Evolutionary conservation across 768 basidiomycete species (phyloP), one percentile per base, ranked within the genome.

Genomic region (Mycena metata): DNA sequence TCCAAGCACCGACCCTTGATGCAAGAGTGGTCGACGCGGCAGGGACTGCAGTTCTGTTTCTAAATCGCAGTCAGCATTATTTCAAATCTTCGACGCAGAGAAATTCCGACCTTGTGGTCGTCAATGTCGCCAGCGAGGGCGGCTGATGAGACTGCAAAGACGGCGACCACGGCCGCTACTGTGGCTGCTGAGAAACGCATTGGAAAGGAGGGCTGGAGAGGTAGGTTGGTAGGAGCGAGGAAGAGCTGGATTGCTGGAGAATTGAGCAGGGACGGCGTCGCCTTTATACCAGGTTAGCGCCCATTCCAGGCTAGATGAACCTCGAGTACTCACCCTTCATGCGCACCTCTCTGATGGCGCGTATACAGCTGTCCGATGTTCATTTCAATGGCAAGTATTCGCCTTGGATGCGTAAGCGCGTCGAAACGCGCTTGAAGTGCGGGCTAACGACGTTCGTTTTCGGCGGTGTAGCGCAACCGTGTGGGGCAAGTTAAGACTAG

Each of bases 181-280:
- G 61, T 55, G 30, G 52, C 33, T 24, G 51, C 11, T 43, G 61
- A 12, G 52, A 63, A 55, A 46, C 61, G 51, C 61, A 63, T 63
- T 43, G 35, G 41, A 43, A 30, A 45, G 13, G 16, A 46, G 50
- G 3, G 11, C 12, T 43, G 6, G 43, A 19, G 39, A 24, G 39
- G 45, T 45, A 33, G 50, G 23, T 21, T 60, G 46, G n/a, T 39
- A 39, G 43, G 19, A 30, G 60, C 10, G 33, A 55, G 41, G 52
- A 57, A 52, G 60, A 43, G 60, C 60, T 62, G 60, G 26, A 63
- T 17, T 63, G 61, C 52, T 63, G 61, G 19, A 39, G 60, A 64
- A 10, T 58, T 21, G 26, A 17, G 43, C 23, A 45, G 63, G 17
- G n/a, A n/a, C 17, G 12, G 24, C 33, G n/a, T 19, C 30, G 50